Conservation (phyloP, 306 rosid genomes). For the Vachellia pachyceras region DNA sequence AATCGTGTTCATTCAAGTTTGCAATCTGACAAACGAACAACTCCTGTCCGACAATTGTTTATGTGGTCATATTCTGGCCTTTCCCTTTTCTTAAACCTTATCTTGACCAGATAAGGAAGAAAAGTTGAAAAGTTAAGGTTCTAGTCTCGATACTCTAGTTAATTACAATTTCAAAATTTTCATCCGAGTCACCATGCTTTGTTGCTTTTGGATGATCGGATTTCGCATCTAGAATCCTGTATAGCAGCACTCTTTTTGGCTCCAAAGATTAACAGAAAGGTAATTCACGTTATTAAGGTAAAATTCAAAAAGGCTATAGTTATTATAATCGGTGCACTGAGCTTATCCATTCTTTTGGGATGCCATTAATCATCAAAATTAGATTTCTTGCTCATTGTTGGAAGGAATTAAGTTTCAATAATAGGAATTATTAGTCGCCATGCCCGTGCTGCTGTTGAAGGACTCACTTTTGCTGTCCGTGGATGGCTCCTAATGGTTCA, state of each 20-base stretch:
- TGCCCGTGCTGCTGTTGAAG: conserved; percentile 33
- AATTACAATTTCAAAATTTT: not conserved
- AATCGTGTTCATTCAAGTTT: conserved; percentile 27
- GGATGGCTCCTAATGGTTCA: conserved; percentile 48
- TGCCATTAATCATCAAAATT: not conserved
- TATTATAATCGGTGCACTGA: not conserved
- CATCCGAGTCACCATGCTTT: not conserved
- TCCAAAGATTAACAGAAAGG: not conserved
- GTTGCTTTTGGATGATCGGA: not conserved
- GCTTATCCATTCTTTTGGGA: not conserved
- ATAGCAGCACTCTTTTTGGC: not conserved
- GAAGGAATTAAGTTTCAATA: conserved; percentile 35
- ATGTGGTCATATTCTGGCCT: not conserved
- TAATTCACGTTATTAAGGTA: not conserved
- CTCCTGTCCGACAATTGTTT: not conserved
- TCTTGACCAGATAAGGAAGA: not conserved
- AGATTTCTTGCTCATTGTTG: conserved; percentile 11
- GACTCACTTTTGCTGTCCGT: conserved; percentile 46
- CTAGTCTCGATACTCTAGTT: not conserved
- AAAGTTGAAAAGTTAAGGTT: not conserved
- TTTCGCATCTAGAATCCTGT: conserved; percentile 9
- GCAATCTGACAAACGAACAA: conserved; percentile 32
- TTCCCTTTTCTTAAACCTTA: not conserved
- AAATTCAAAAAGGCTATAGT: conserved; percentile 15
- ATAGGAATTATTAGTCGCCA: conserved; percentile 38